These are phyloP conservation scores for Erysimum cheiranthoides DNA, from an alignment of 345 rosid genomes.

Conservation along the genomic window DNA sequence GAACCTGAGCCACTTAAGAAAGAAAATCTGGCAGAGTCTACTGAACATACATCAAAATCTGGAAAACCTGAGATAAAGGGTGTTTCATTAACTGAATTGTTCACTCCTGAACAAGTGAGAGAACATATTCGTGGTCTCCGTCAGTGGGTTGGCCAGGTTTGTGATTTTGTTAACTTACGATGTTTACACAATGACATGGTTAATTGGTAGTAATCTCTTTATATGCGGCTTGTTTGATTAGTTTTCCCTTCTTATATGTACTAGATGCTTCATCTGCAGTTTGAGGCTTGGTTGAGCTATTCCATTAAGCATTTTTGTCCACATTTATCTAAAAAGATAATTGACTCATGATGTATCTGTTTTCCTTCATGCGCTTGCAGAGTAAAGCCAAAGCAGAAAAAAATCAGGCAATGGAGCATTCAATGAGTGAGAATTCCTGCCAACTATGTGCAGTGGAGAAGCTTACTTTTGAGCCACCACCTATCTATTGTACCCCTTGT, in stretches of 20 bases:
- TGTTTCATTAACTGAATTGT: slow-evolving; percentile 94
- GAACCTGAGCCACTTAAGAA: slow-evolving; percentile 59
- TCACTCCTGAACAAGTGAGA: slow-evolving; percentile 96
- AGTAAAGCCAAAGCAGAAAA: slow-evolving; percentile 98
- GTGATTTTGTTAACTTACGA: slow-evolving; percentile 18
- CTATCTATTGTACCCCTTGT: slow-evolving; percentile 95
- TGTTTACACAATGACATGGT: slow-evolving; percentile 3
- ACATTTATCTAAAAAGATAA: neutral
- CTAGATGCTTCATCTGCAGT: slow-evolving; percentile 12
- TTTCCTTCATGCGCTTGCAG: slow-evolving; percentile 53
- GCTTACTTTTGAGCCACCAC: slow-evolving; percentile 99
- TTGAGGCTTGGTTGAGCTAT: slow-evolving; percentile 21
- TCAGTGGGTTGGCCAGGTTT: slow-evolving; percentile 99
- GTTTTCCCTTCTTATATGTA: slow-evolving; percentile 1
- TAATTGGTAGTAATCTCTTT: slow-evolving; percentile 10
- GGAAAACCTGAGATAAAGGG: slow-evolving; percentile 97
- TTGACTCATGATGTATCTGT: neutral
- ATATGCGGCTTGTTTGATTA: slow-evolving; percentile 18
- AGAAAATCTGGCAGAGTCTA: slow-evolving; percentile 60
- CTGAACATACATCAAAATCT: slow-evolving; percentile 72
- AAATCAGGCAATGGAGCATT: slow-evolving; percentile 97
- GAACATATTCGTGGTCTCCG: slow-evolving; percentile 93
- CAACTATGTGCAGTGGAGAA: slow-evolving; percentile 99
- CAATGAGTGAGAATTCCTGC: slow-evolving; percentile 99
- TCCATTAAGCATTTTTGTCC: neutral